phyloP scores from a whole-genome alignment of 2,329 filamentous ascomycete genomes.

The Botrytis cinerea region DNA sequence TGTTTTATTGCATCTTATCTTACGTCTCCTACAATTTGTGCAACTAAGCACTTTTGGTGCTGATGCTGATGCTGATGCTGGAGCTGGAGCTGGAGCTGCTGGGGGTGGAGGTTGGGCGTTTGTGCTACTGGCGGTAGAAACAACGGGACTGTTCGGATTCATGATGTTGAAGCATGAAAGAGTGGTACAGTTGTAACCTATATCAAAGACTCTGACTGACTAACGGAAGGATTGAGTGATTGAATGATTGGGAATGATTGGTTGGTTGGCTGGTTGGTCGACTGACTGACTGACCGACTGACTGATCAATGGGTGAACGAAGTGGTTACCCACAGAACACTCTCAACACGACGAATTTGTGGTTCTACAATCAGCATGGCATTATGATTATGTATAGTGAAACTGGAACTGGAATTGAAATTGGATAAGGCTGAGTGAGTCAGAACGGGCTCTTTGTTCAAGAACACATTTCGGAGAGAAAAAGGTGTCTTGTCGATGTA shows the following conservation, averaged over 20 bases:
- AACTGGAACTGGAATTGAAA: background rate
- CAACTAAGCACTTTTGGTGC: slow-evolving; percentile 23
- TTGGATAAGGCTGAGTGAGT: background rate
- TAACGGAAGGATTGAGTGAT: no score
- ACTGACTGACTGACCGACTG: background rate
- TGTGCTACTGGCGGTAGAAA: slow-evolving; percentile 3
- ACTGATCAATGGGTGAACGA: background rate
- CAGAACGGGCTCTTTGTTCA: background rate
- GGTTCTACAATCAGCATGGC: background rate
- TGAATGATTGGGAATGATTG: no score
- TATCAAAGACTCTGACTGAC: background rate
- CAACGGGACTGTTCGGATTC: background rate
- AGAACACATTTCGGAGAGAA: background rate
- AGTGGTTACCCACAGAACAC: background rate
- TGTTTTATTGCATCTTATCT: slow-evolving; percentile 26
- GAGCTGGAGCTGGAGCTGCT: background rate
- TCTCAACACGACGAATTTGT: background rate
- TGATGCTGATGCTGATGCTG: background rate
- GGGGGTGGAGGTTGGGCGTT: background rate
- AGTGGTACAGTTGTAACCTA: background rate
- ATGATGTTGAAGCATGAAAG: background rate
- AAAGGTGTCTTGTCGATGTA: background rate
- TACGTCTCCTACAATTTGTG: slow-evolving; percentile 24
- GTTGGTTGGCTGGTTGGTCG: no score
- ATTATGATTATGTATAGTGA: background rate